Evolutionary conservation across 441 rosid species (phyloP).

Genomic region (Syzygium malaccense): DNA sequence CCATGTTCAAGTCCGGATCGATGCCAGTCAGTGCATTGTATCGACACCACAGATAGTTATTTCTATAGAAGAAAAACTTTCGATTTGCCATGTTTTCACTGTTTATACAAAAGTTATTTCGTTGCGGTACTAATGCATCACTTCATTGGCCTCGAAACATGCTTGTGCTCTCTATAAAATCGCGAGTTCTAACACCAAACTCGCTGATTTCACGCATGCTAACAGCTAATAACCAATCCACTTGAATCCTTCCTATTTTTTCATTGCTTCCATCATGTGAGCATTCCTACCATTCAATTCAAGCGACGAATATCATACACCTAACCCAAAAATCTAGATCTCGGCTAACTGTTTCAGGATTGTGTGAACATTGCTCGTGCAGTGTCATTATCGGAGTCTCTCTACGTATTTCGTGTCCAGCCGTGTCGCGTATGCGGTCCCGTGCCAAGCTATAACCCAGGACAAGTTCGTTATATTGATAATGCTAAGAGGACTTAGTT

Average conservation of each 20-base stretch:
- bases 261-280: neutral
- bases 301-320: neutral
- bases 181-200: neutral
- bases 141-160: neutral
- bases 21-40: neutral
- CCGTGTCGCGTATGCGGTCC: neutral
- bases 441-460: neutral
- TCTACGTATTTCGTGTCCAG: neutral
- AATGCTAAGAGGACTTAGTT: neutral
- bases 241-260: neutral
- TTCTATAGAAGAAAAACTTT: neutral
- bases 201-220: neutral
- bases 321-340: neutral
- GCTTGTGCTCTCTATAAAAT: neutral
- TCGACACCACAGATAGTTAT: neutral
- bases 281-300: neutral
- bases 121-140: neutral
- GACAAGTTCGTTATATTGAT: neutral
- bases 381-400: neutral
- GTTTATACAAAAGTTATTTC: neutral
- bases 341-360: neutral
- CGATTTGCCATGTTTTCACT: neutral
- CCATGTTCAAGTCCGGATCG: neutral
- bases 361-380: neutral
- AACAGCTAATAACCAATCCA: neutral